These are phyloP conservation scores for Vararia minispora DNA, from an alignment of 768 basidiomycete species.

Conservation along the genomic window DNA sequence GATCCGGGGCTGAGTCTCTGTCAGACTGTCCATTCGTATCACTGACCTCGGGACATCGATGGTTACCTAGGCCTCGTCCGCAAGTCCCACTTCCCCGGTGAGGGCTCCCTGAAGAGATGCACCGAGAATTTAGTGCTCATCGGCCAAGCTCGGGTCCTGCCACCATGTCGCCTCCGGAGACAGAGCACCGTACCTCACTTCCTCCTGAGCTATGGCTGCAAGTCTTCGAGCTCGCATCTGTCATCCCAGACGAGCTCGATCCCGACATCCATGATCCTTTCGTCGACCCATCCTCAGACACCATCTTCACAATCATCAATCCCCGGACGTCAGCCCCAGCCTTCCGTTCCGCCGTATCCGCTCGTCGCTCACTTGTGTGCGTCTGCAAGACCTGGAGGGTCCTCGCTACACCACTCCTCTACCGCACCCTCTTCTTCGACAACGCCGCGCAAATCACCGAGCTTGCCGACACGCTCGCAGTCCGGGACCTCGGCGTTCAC, in stretches of 20 bases:
- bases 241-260: conserved; percentile 1
- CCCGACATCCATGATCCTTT: conserved; percentile 1
- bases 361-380: conserved; percentile 1
- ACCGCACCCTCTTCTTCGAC: neutral
- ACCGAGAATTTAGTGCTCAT: too few species aligned
- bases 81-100: too few species aligned
- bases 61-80: too few species aligned
- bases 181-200: too few species aligned
- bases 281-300: neutral
- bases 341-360: neutral
- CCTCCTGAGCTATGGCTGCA: conserved; percentile 2
- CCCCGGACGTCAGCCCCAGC: neutral
- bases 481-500: neutral
- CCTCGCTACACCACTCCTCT: conserved; percentile 5
- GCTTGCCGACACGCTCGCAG: neutral
- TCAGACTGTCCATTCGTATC: too few species aligned
- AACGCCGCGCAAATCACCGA: neutral
- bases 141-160: too few species aligned
- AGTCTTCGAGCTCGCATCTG: neutral
- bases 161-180: too few species aligned
- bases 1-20: too few species aligned
- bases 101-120: too few species aligned
- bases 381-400: conserved; percentile 1
- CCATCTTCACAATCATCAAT: neutral
- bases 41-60: too few species aligned